Evolutionary conservation across 164 flowering plant species (phyloP).

Genomic region (Buxus sempervirens): DNA sequence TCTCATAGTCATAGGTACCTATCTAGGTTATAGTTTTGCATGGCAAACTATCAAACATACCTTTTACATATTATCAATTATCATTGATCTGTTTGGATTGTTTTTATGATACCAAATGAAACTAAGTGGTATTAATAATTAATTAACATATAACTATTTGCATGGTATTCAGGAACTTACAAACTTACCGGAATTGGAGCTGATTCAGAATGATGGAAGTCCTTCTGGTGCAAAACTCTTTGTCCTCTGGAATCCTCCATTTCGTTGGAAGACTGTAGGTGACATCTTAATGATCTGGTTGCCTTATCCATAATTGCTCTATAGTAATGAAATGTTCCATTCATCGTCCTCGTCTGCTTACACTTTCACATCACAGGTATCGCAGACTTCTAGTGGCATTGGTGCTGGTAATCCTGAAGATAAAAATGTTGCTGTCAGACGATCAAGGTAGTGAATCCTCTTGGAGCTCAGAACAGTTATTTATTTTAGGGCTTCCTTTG

Average conservation of each 20-base stretch:
- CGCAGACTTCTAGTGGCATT: slow-evolving; percentile 16
- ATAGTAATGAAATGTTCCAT: background rate
- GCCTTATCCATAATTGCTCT: background rate
- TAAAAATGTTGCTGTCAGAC: slow-evolving; percentile 24
- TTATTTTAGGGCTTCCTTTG: background rate
- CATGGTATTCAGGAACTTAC: slow-evolving; percentile 66
- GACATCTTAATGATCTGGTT: slow-evolving; percentile 10
- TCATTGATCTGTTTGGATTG: background rate
- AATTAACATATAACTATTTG: background rate
- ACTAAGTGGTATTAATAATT: background rate
- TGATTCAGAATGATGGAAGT: slow-evolving; percentile 93
- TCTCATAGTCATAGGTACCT: too few species aligned
- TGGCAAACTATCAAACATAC: too few species aligned
- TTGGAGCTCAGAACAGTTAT: background rate
- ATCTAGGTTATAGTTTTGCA: too few species aligned
- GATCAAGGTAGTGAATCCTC: slow-evolving; percentile 46
- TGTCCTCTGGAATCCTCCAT: slow-evolving; percentile 83
- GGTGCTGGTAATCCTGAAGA: slow-evolving; percentile 22
- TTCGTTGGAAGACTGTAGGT: slow-evolving; percentile 47
- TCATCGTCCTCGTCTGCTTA: slow-evolving; percentile 3
- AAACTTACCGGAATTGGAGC: slow-evolving; percentile 55
- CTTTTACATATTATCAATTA: background rate
- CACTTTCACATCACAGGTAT: slow-evolving; percentile 31
- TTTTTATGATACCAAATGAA: background rate
- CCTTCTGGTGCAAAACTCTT: slow-evolving; percentile 80